phyloP scores from a whole-genome alignment of 345 rosid genomes.

The Atalantia buxifolia region DNA sequence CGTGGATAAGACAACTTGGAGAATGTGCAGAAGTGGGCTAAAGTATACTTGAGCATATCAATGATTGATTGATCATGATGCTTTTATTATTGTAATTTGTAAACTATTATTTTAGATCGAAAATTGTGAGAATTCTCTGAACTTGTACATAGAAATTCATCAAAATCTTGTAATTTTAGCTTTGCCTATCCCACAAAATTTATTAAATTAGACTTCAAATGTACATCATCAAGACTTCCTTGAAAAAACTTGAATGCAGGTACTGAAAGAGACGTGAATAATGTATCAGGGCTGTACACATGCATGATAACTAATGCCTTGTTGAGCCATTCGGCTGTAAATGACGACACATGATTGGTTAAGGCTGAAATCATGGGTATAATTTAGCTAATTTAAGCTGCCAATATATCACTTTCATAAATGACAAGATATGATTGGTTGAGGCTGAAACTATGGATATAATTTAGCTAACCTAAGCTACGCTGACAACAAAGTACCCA shows the following conservation, averaged over 20 bases:
- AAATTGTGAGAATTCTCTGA: neutral
- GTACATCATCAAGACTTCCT: neutral
- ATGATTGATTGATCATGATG: neutral
- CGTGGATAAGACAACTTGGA: neutral
- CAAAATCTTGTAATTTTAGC: neutral
- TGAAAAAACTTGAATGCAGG: neutral
- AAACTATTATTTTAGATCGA: neutral
- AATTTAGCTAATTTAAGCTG: no score
- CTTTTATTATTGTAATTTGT: neutral
- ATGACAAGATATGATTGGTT: no score
- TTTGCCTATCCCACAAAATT: neutral
- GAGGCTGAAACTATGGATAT: no score
- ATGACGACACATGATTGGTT: no score
- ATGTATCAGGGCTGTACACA: neutral
- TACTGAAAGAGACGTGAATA: neutral
- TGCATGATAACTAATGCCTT: no score
- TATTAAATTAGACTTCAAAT: neutral
- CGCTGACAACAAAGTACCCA: neutral
- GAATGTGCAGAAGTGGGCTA: neutral
- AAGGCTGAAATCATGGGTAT: no score
- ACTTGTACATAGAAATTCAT: neutral
- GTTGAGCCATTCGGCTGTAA: no score
- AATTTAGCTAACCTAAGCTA: no score
- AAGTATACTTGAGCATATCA: neutral
- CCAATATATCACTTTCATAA: no score